Conservation (phyloP, 1,284 basidiomycete genomes). For the Pascua sp. region DNA sequence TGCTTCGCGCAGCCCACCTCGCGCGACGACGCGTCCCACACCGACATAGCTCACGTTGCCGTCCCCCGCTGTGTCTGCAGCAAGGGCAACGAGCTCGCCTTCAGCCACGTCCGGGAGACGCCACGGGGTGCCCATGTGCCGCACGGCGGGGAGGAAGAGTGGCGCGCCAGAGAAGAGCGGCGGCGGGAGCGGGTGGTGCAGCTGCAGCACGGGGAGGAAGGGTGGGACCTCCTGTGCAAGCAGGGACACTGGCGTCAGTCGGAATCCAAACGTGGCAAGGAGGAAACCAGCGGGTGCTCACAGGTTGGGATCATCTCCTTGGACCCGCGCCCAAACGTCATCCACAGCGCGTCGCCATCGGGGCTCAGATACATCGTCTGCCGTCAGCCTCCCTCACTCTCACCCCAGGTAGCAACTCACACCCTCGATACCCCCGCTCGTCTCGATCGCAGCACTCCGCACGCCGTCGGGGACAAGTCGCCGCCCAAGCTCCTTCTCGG, state of each 20-base stretch:
- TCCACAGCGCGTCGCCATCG: constrained; percentile 77
- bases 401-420: constrained; percentile 21
- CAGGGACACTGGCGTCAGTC: constrained; percentile 41
- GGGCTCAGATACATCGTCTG: constrained; percentile 56
- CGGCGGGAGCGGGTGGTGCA: constrained; percentile 44
- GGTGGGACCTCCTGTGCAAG: constrained; percentile 26
- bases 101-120: constrained; percentile 40
- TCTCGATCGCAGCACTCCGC: constrained; percentile 36
- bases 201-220: constrained; percentile 33
- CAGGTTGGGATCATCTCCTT: constrained; percentile 65
- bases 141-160: constrained; percentile 45
- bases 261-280: neutral
- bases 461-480: constrained; percentile 45
- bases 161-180: constrained; percentile 54
- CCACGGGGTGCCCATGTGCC: constrained; percentile 36
- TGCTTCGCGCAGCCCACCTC: constrained; percentile 39
- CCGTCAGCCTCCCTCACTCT: constrained; percentile 23
- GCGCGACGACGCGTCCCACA: constrained; percentile 37
- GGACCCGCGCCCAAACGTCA: constrained; percentile 59
- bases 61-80: constrained; percentile 19
- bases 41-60: constrained; percentile 37
- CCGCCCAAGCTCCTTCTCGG: constrained; percentile 39
- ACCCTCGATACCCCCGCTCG: constrained; percentile 42
- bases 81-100: constrained; percentile 36
- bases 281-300: constrained; percentile 27